Percentiles rank a stretch among this genome's conserved stretches.
phyloP scores from a whole-genome alignment of 2,329 filamentous ascomycete genomes.

The Massarina eburnea region DNA sequence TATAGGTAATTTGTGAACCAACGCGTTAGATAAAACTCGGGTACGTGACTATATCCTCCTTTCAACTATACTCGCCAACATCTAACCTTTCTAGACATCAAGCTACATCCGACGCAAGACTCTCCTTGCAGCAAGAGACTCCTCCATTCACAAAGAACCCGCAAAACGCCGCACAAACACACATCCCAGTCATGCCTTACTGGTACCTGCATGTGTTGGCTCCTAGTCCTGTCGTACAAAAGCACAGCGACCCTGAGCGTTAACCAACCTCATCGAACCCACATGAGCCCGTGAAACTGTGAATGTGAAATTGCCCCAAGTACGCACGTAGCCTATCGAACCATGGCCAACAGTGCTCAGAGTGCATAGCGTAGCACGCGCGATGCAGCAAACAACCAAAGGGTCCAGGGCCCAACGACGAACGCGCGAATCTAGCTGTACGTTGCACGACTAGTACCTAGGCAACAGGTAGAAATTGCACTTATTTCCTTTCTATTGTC shows the following conservation, averaged over 20 bases:
- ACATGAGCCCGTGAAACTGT: not conserved
- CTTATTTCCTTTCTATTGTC: not conserved
- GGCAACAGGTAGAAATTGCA: not conserved
- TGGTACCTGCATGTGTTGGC: not conserved
- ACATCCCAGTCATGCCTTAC: not conserved
- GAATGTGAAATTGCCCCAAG: not conserved
- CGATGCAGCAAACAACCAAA: not conserved
- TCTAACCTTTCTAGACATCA: not conserved
- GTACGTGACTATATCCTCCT: not conserved
- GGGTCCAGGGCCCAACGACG: not conserved
- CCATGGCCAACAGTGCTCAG: not conserved
- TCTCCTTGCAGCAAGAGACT: too few relatives aligned
- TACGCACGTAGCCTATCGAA: not conserved
- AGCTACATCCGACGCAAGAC: too few relatives aligned
- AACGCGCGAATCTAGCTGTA: not conserved
- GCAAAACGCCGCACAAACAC: not conserved
- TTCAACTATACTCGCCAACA: not conserved
- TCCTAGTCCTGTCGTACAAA: not conserved
- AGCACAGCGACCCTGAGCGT: too few relatives aligned
- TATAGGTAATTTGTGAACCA: too few relatives aligned
- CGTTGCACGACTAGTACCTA: not conserved
- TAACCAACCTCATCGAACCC: too few relatives aligned
- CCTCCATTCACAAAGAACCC: not conserved
- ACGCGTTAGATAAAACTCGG: not conserved
- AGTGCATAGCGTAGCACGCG: not conserved